These are phyloP conservation scores for Diplogelasinospora grovesii DNA, from an alignment of 495 filamentous ascomycete species.

Conservation along the genomic window DNA sequence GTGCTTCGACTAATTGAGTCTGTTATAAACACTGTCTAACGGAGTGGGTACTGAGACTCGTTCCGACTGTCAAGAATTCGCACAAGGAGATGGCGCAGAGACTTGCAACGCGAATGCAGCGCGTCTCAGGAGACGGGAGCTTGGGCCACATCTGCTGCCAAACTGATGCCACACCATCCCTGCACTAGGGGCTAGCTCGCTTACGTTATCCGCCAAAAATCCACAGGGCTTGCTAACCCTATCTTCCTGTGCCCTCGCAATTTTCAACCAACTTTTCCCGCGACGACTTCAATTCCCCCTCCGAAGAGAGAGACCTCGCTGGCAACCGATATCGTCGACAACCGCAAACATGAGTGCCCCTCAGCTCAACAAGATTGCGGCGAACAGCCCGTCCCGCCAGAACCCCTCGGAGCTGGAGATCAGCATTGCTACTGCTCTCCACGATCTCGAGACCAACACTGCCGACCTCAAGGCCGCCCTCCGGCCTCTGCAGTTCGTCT, in stretches of 20 bases:
- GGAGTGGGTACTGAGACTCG: too few species aligned
- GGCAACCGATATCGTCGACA: slow-evolving; percentile 22
- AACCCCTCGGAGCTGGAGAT: slow-evolving; percentile 93
- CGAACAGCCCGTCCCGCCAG: slow-evolving; percentile 88
- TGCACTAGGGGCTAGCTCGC: neutral
- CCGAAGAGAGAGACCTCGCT: slow-evolving; percentile 7
- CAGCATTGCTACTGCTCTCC: slow-evolving; percentile 88
- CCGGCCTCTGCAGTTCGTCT: slow-evolving; percentile 93
- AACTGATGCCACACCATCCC: neutral
- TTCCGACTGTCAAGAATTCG: too few species aligned
- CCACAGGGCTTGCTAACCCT: slow-evolving; percentile 28
- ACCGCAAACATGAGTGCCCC: slow-evolving; percentile 48
- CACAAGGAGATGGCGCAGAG: too few species aligned
- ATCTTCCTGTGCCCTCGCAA: slow-evolving; percentile 10
- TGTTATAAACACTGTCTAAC: too few species aligned
- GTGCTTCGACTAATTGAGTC: too few species aligned
- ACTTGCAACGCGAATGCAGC: too few species aligned
- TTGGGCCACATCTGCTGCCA: slow-evolving; percentile 3
- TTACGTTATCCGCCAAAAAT: slow-evolving; percentile 5
- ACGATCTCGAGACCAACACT: slow-evolving; percentile 96
- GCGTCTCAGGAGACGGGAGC: too few species aligned
- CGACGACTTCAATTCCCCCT: slow-evolving; percentile 7
- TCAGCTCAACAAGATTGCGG: slow-evolving; percentile 92
- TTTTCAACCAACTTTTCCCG: slow-evolving; percentile 8
- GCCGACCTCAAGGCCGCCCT: slow-evolving; percentile 88